Percentiles rank a stretch among this genome's conserved stretches.
phyloP scores from a whole-genome alignment of 495 filamentous ascomycete species.

The Trichoderma orchidacearum region DNA sequence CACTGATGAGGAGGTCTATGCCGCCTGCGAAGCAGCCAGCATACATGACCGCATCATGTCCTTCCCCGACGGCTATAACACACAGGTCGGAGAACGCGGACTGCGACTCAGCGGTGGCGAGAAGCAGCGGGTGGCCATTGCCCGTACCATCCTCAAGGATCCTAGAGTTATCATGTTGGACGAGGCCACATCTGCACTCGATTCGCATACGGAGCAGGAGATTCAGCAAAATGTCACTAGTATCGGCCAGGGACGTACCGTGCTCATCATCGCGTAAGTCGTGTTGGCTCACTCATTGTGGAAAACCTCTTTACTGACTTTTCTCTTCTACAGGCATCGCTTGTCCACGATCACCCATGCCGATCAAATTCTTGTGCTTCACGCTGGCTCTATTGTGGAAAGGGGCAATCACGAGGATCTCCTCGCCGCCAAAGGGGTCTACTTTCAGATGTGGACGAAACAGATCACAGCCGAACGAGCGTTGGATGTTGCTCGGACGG shows the following conservation, averaged over 20 bases:
- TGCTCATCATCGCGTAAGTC: slow-evolving; percentile 48
- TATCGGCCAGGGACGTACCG: slow-evolving; percentile 71
- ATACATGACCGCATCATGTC: slow-evolving; percentile 92
- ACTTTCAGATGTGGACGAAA: slow-evolving; percentile 91
- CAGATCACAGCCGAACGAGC: slow-evolving; percentile 83
- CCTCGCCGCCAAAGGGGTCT: slow-evolving; percentile 61
- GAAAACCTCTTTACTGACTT: not conserved
- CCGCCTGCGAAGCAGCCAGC: slow-evolving; percentile 80
- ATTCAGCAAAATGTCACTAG: slow-evolving; percentile 77
- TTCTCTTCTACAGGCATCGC: slow-evolving; percentile 44
- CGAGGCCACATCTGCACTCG: slow-evolving; percentile 89
- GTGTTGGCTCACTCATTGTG: not conserved
- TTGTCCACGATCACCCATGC: slow-evolving; percentile 89
- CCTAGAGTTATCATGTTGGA: slow-evolving; percentile 93
- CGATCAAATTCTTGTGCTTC: slow-evolving; percentile 88
- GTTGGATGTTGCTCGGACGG: slow-evolving; percentile 51
- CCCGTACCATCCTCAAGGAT: slow-evolving; percentile 89
- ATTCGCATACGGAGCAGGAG: slow-evolving; percentile 91
- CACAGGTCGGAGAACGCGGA: slow-evolving; percentile 90
- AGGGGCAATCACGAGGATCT: slow-evolving; percentile 78
- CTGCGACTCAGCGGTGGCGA: slow-evolving; percentile 87
- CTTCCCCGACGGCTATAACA: slow-evolving; percentile 86
- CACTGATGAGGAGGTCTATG: slow-evolving; percentile 74
- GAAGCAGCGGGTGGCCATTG: slow-evolving; percentile 95
- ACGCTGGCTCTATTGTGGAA: slow-evolving; percentile 72